phyloP scores from a whole-genome alignment of 306 rosid genomes.

The Prinsepia uniflora region DNA sequence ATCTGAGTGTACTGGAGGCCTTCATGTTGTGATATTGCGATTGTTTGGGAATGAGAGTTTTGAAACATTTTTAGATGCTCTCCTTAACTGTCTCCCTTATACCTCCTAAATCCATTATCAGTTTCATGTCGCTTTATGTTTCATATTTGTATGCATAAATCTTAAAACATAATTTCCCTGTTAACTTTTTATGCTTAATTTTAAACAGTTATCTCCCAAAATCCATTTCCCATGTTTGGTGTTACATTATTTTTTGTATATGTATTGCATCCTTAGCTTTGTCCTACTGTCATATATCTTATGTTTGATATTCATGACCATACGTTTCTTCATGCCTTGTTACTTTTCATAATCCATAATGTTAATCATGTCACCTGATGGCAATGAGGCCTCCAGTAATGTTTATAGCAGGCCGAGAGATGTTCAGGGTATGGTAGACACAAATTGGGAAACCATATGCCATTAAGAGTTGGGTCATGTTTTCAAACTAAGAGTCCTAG shows the following conservation, averaged over 20 bases:
- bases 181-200: neutral
- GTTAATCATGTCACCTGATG: neutral
- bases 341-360: neutral
- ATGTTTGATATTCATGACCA: neutral
- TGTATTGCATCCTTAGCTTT: neutral
- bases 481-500: too few relatives aligned
- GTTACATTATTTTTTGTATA: neutral
- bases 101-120: neutral
- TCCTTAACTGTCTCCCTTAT: neutral
- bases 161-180: neutral
- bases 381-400: neutral
- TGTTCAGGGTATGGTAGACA: neutral
- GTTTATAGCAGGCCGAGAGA: neutral
- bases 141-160: neutral
- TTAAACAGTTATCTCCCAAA: neutral
- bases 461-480: too few relatives aligned
- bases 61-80: neutral
- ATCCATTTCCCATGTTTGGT: neutral
- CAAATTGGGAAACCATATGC: neutral
- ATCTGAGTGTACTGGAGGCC: neutral
- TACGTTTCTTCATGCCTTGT: neutral
- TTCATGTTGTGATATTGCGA: neutral
- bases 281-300: neutral
- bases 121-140: neutral
- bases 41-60: neutral